A percentile compares a stretch with the other conserved stretches of the same genome.
phyloP scores from a whole-genome alignment of 352 stramenopile genomes.

The Globisporangium canariense region DNA sequence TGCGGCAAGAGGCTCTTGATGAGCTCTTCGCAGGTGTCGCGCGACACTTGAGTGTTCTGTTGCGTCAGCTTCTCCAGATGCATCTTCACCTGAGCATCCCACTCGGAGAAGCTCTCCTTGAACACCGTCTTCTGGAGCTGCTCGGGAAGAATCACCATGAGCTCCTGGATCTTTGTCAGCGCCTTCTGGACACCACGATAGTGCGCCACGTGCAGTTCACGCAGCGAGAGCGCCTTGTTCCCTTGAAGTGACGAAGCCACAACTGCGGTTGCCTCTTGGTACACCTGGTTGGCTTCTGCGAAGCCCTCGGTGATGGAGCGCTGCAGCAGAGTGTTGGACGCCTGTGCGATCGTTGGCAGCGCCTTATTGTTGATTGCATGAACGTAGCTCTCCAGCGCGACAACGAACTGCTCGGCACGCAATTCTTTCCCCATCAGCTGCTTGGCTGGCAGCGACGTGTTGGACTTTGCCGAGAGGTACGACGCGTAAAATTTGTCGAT shows the following conservation, averaged over 20 bases:
- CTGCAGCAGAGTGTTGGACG: conserved; percentile 40
- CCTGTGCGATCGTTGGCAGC: conserved; percentile 44
- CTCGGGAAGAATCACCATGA: conserved; percentile 23
- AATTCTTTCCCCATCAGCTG: conserved; percentile 38
- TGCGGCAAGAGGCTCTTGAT: conserved; percentile 31
- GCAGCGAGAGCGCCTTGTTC: conserved; percentile 3
- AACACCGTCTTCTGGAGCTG: conserved; percentile 29
- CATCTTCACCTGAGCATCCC: conserved; percentile 19
- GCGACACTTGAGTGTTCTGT: conserved; percentile 19
- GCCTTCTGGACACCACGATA: conserved; percentile 26
- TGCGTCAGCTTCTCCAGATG: conserved; percentile 12
- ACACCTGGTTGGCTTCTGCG: conserved; percentile 21
- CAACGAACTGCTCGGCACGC: conserved; percentile 32
- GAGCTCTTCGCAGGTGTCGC: conserved; percentile 10
- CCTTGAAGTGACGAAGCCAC: conserved; percentile 1
- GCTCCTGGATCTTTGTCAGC: conserved; percentile 23
- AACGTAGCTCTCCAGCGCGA: conserved; percentile 44
- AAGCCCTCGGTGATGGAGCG: conserved; percentile 33
- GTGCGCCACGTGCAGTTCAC: conserved; percentile 29
- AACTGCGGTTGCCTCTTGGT: conserved; percentile 16
- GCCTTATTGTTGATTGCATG: conserved; percentile 33
- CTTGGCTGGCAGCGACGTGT: conserved; percentile 37
- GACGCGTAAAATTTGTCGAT: conserved; percentile 44
- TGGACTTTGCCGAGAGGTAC: conserved; percentile 36
- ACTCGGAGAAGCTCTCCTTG: conserved; percentile 23